Conservation (phyloP, 257 asterid species). For the Apocynum venetum region DNA sequence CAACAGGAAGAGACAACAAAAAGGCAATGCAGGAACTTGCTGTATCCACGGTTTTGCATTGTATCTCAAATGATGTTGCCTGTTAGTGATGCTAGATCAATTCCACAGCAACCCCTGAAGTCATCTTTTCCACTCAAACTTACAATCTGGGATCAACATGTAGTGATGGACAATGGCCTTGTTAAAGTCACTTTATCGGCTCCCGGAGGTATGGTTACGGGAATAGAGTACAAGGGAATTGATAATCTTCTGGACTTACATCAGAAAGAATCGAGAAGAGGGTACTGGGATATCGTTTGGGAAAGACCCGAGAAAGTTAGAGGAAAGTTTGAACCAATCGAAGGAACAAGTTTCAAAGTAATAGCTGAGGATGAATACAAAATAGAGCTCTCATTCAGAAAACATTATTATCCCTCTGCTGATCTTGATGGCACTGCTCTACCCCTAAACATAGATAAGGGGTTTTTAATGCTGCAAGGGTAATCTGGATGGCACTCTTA, state of each 20-base stretch:
- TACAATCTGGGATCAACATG: not conserved
- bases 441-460: constrained; percentile 66
- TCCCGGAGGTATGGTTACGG: not conserved
- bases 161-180: not conserved
- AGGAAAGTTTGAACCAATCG: constrained; percentile 24
- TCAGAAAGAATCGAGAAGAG: not conserved
- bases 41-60: too few relatives aligned
- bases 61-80: not conserved
- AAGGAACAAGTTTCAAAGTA: constrained; percentile 35
- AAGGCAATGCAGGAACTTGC: too few relatives aligned
- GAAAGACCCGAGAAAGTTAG: not conserved
- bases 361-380: constrained; percentile 32
- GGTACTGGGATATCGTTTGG: not conserved
- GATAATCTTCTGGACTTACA: not conserved
- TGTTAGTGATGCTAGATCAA: not conserved
- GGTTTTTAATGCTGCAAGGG: constrained; percentile 62
- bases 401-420: constrained; percentile 31
- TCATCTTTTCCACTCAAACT: not conserved
- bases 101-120: not conserved
- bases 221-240: not conserved
- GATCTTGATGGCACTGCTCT: constrained; percentile 23
- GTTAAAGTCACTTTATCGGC: not conserved
- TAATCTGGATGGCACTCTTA: constrained; percentile 60
- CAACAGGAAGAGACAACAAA: too few relatives aligned
- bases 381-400: constrained; percentile 64